Percentiles rank a stretch among this genome's conserved stretches.
Evolutionary conservation across 805 yeast species (phyloP).

Genomic region (Ogataea ganodermae): DNA sequence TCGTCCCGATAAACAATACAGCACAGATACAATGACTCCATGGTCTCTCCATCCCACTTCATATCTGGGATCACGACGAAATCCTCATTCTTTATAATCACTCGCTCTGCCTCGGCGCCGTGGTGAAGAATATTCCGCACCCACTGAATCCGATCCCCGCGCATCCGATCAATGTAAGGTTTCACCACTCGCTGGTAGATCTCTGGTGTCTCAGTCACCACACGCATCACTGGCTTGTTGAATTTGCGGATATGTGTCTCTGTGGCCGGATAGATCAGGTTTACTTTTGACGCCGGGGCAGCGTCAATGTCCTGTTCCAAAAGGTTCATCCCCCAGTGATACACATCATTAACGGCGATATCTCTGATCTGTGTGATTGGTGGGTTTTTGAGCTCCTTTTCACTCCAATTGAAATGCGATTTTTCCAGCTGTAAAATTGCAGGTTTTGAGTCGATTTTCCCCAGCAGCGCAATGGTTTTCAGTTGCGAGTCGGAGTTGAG

Average conservation of each 20-base stretch:
- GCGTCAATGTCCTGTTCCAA: conserved; percentile 47
- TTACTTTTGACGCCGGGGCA: conserved; percentile 67
- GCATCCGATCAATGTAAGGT: conserved; percentile 78
- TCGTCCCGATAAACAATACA: conserved; percentile 72
- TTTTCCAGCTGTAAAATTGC: conserved; percentile 79
- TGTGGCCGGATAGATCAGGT: conserved; percentile 87
- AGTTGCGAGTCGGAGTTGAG: conserved; percentile 64
- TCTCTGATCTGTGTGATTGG: conserved; percentile 30
- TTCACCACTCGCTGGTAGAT: conserved; percentile 59
- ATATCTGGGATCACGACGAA: conserved; percentile 87
- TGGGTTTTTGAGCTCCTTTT: conserved; percentile 20
- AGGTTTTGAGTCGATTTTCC: conserved; percentile 55
- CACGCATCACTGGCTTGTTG: conserved; percentile 56
- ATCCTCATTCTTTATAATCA: conserved; percentile 67
- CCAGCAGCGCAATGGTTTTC: conserved; percentile 68
- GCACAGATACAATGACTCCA: conserved; percentile 73
- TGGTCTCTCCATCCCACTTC: conserved; percentile 86
- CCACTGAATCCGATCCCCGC: conserved; percentile 83
- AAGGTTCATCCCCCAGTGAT: conserved; percentile 73
- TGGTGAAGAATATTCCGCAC: conserved; percentile 78
- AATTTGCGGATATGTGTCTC: conserved; percentile 79
- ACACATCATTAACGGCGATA: conserved; percentile 77
- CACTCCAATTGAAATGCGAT: conserved; percentile 54
- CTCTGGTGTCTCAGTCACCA: conserved; percentile 80
- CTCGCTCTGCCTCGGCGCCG: conserved; percentile 82